Base-by-base conservation (phyloP, 2,329 filamentous ascomycete genomes). In the Exophiala sideris region DNA sequence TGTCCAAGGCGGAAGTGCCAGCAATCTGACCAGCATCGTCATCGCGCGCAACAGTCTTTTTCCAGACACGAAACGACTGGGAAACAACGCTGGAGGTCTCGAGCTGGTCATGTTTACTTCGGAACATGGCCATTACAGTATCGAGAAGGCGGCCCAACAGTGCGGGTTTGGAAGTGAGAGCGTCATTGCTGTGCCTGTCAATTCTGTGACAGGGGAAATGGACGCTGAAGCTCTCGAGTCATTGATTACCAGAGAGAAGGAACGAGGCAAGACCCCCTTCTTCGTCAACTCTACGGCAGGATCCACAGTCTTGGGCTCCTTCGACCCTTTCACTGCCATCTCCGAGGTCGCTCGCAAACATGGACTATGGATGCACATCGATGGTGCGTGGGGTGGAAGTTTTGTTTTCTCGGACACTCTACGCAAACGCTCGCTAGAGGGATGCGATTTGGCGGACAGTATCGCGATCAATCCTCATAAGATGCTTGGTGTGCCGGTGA, bases 261-360 rank as follows among this genome's bases (percentile, higher is more conserved):
- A 68, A 0, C 78, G 84, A 46, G 89, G 88, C 33, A 83, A 86
- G 67, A 94, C 88, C 1, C 92, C 94, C 0, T 87, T 99, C 57
- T 96, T 95, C 72, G 89, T 97, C 67, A 97, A 96, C 68, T 88
- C 91, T 5, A 97, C 94, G 0, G 92, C 94, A 0, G 94, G 94
- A 14, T 96, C 92, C 1, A 99, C 94, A 0, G 92, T 97, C 2
- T 77, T 92, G 59, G 94, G 94, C 12, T 90, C 88, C 1, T 99
- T 87, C 67, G 92, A 96, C 66, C 88, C 89, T 0, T 86, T 96
- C 63, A 70, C 77, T 10, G 81, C 79, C 2, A 85, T 96, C 58
- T 79, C 85, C 0, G 75, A 74, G 24, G 77, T 96, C 14, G 94
- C 89, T 73, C 79, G 82, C 60, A 78, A 79, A 55, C 79, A 90